Base-by-base conservation (phyloP, 257 asterid genomes). In the Solanum bulbocastanum region DNA sequence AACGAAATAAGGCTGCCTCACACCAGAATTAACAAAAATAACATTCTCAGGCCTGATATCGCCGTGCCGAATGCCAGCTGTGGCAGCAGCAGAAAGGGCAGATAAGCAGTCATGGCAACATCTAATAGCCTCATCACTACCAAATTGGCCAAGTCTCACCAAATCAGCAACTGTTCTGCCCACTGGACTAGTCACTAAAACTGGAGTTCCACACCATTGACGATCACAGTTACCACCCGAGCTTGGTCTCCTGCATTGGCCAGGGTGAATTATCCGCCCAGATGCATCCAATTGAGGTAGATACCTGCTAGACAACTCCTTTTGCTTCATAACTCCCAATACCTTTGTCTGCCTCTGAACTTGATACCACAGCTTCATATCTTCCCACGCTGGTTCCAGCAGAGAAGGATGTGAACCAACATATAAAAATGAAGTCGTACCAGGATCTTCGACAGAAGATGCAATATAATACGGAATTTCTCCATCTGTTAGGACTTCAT, bases 331-430 rank as follows among this genome's bases (percentile, higher is more conserved):
- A 22, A 93, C 88, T 56, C 93, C 89, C 82, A 97, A 90, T 33
- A 97, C 96, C 93, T 97, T 97, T 65, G 98, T 95, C 90, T 97
- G 99, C 93, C 99, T 93, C 92, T 97, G 99, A 58, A 97, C 99
- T 90, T 94, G 98, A 91, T 95, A 97, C 99, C 99, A 97, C 73
- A 92, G 86, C 42, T 94, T 93, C 99, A 97, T 95, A 88, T 96
- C 99, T 92, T 96, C 98, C 98, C 98, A 97, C 12, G 98, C 98
- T 20, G 98, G 98, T 94, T 97, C 99, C 88, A 97, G 89, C 87
- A 94, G 98, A 62, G 99, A 94, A 83, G 99, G 97, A 86, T 92
- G 98, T 69, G 99, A 96, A 36, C 99, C 99, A 66, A 96, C 91
- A 86, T 94, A 94, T 74, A 97, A 91, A 91, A 94, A 95, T 83